Evolutionary conservation across 2,329 filamentous ascomycete species (phyloP), one percentile per base, ranked within the genome.

Genomic region (Fusarium algeriense): DNA sequence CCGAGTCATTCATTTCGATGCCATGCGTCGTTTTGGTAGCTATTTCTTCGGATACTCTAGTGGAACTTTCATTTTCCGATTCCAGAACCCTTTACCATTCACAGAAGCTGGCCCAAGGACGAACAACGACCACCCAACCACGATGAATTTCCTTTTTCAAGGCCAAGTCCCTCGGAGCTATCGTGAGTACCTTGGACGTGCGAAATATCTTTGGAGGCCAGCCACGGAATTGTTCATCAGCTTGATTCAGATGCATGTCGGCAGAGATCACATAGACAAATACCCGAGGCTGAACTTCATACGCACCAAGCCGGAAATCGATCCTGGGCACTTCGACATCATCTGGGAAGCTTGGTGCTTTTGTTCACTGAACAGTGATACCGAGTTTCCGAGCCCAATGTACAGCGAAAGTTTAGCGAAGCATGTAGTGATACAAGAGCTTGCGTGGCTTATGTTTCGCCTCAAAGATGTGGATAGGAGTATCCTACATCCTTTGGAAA

Each of bases 41-140:
- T 50, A 20, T 32, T 50, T 50, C 26, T 32, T 50, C 19, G 49
- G 49, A 53, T 53, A 53, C 49, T 40, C 35, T 13, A 14, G 23
- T 30, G 49, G 34, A 30, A 53, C 73, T 23, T 79, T 74, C 38
- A 75, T 80, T 53, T 78, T 80, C 45, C 70, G 56, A n/a, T 77
- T 73, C 48, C 32, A 17, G 3, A 11, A 30, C 20, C 9, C 38
- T 12, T 50, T 50, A 10, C 48, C 48, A 4, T 37, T 50, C 32
- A 35, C 48, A 23, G 20, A 26, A 23, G 23, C 23, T 6, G 23
- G 23, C 23, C 5, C 23, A 26, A 32, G 11, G 19, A 12, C 19
- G 48, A 19, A 26, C n/a, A 19, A 26, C n/a, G 10, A 10, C 32
- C 14, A 17, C 20, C 17, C 48, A 17, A 19, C 15, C 48, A 4